phyloP scores from a whole-genome alignment of 1,284 basidiomycete species.

The Leccinum huronense region DNA sequence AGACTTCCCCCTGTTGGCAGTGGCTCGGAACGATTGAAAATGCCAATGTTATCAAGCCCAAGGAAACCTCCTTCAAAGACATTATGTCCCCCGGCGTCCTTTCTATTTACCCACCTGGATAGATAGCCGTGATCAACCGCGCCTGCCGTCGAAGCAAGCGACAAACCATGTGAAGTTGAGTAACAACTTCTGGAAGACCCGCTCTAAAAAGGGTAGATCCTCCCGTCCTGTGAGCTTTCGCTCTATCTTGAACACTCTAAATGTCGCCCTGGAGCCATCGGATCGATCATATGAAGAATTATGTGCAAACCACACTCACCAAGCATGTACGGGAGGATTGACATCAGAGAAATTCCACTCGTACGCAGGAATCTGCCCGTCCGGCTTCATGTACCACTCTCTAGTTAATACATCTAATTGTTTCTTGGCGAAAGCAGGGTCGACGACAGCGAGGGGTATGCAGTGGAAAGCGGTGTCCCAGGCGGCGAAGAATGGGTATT shows the following conservation, averaged over 20 bases:
- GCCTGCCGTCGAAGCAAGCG: not conserved
- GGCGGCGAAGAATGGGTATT: conserved; percentile 93
- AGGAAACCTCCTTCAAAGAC: conserved; percentile 99
- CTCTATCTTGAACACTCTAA: conserved; percentile 98
- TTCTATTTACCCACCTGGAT: conserved; percentile 94
- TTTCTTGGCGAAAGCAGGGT: conserved; percentile 95
- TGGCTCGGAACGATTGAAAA: conserved; percentile 97
- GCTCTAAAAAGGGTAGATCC: conserved; percentile 90
- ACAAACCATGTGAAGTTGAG: conserved; percentile 93
- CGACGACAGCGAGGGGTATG: conserved; percentile 93
- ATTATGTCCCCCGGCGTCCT: conserved; percentile 91
- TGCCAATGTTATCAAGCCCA: conserved; percentile 96
- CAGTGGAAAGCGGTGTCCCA: conserved; percentile 99
- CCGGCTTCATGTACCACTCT: conserved; percentile 99
- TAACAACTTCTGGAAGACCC: conserved; percentile 96
- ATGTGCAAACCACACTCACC: conserved; percentile 45
- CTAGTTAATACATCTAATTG: conserved; percentile 94
- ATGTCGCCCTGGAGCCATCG: conserved; percentile 71
- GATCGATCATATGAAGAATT: conserved; percentile 2
- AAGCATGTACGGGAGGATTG: conserved; percentile 96
- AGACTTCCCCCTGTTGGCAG: conserved; percentile 89
- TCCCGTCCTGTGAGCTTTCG: conserved; percentile 90
- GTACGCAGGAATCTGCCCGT: conserved; percentile 96
- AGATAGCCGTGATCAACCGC: conserved; percentile 8
- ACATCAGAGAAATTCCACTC: conserved; percentile 99